These are phyloP conservation scores for Agapanthus africanus DNA, from an alignment of 106 monocot genomes.

Conservation along the genomic window DNA sequence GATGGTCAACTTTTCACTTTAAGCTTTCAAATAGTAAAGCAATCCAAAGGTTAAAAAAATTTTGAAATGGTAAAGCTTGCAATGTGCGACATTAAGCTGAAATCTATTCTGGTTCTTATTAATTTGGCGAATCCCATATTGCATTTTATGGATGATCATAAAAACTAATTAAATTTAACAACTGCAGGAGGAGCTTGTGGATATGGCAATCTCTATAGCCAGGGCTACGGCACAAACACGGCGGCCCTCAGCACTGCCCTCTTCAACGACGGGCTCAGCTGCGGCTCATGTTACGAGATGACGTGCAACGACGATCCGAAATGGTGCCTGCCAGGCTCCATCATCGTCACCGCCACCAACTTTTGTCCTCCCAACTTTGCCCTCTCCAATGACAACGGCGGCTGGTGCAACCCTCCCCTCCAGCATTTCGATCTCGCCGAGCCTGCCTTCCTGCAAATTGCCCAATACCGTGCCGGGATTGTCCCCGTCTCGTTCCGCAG, in stretches of 20 bases:
- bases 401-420: slow-evolving; percentile 56
- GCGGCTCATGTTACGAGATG: slow-evolving; percentile 48
- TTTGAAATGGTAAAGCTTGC: no score
- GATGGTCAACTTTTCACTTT: no score
- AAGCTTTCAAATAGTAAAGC: no score
- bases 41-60: no score
- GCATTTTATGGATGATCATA: no score
- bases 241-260: slow-evolving; percentile 46
- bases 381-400: slow-evolving; percentile 46
- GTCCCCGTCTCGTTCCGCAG: slow-evolving; percentile 40
- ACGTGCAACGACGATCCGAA: slow-evolving; percentile 28
- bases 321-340: slow-evolving; percentile 42
- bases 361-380: slow-evolving; percentile 47
- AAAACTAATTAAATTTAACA: no score
- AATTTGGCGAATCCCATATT: no score
- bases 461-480: slow-evolving; percentile 39
- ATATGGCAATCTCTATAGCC: slow-evolving; percentile 38
- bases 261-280: slow-evolving; percentile 40
- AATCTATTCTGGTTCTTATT: no score
- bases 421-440: slow-evolving; percentile 54
- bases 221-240: slow-evolving; percentile 45
- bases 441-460: slow-evolving; percentile 46
- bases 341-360: slow-evolving; percentile 50
- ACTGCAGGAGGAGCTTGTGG: slow-evolving; percentile 49
- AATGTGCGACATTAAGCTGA: no score